Evolutionary conservation across 495 filamentous ascomycete genomes (phyloP).

Genomic region (Lasiosphaeriaceae sp.): DNA sequence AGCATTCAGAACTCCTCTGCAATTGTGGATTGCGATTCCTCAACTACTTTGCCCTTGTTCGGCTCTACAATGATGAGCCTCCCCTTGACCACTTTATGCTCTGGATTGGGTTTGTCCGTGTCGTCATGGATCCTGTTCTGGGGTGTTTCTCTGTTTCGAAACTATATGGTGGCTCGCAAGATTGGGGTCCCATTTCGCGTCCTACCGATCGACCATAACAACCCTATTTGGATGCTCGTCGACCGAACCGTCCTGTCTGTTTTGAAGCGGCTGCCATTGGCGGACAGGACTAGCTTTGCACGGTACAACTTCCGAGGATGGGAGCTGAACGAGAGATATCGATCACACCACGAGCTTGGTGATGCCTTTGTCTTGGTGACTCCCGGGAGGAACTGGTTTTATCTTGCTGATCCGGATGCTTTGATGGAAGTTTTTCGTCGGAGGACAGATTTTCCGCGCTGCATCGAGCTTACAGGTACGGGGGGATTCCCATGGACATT

Average conservation of each 20-base stretch:
- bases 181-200: slow-evolving; percentile 37
- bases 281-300: slow-evolving; percentile 29
- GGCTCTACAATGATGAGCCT: too few relatives aligned
- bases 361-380: slow-evolving; percentile 40
- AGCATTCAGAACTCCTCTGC: too few relatives aligned
- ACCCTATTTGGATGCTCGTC: slow-evolving; percentile 29
- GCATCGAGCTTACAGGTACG: slow-evolving; percentile 26
- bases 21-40: too few relatives aligned
- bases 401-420: slow-evolving; percentile 38
- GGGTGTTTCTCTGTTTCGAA: slow-evolving; percentile 9
- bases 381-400: slow-evolving; percentile 38
- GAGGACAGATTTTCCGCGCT: slow-evolving; percentile 42
- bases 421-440: slow-evolving; percentile 34
- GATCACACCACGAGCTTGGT: slow-evolving; percentile 38
- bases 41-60: too few relatives aligned
- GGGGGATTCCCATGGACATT: too few relatives aligned
- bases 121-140: background rate
- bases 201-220: slow-evolving; percentile 31
- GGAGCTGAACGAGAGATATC: slow-evolving; percentile 34
- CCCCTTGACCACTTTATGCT: too few relatives aligned
- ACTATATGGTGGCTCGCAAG: slow-evolving; percentile 23
- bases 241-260: slow-evolving; percentile 19
- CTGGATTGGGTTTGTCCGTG: background rate
- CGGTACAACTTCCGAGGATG: slow-evolving; percentile 34
- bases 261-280: slow-evolving; percentile 13